Conservation (phyloP, 1,139 yeast genomes). For the Zhuliangozyma parablackwelliae region DNA sequence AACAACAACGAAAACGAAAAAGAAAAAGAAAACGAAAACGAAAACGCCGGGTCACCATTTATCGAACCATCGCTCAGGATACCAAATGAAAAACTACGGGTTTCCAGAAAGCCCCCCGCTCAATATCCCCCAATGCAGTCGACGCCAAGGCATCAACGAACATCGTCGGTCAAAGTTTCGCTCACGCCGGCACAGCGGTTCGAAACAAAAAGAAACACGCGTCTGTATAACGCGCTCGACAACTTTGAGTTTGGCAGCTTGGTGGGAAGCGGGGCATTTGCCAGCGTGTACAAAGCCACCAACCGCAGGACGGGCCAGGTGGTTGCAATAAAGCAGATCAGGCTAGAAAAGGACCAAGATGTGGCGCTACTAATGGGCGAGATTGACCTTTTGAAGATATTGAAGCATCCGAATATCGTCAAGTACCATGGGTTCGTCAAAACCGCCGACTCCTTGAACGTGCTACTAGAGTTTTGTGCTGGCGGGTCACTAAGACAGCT, state of each 20-base stretch:
- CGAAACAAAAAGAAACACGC: conserved; percentile 37
- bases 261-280: conserved; percentile 94
- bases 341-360: conserved; percentile 46
- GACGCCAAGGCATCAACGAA: conserved; percentile 22
- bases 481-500: conserved; percentile 79
- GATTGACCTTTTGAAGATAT: conserved; percentile 73
- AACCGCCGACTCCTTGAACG: conserved; percentile 60
- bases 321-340: conserved; percentile 83
- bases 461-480: conserved; percentile 72
- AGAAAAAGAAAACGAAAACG: too few relatives aligned
- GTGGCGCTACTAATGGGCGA: conserved; percentile 68
- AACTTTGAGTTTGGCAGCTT: conserved; percentile 61
- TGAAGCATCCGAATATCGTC: conserved; percentile 83
- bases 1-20: too few relatives aligned
- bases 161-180: conserved; percentile 40
- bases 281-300: conserved; percentile 81
- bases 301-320: conserved; percentile 62
- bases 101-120: too few relatives aligned
- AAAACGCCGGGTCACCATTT: too few relatives aligned
- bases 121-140: conserved; percentile 2
- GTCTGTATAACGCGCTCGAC: conserved; percentile 42
- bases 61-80: too few relatives aligned
- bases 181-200: conserved; percentile 52
- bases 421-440: conserved; percentile 86
- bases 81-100: too few relatives aligned